Percentiles rank a stretch among this genome's conserved stretches.
Conservation (phyloP, 345 rosid species). For the Excoecaria cochinchinensis region DNA sequence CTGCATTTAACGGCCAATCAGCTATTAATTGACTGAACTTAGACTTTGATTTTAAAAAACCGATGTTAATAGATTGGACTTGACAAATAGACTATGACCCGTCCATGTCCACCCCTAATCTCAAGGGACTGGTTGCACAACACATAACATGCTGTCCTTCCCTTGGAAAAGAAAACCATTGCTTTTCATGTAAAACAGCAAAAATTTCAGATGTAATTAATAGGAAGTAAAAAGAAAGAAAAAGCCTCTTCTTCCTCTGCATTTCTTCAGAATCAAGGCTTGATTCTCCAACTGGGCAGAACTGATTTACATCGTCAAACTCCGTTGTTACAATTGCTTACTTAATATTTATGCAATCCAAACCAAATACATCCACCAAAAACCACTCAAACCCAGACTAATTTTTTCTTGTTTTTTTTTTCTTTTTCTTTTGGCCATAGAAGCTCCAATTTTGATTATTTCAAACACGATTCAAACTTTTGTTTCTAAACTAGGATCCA, state of each 20-base stretch:
- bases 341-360: background rate
- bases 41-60: too few species aligned
- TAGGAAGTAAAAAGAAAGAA: background rate
- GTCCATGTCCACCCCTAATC: too few species aligned
- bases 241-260: background rate
- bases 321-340: background rate
- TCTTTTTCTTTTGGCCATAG: background rate
- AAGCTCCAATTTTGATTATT: background rate
- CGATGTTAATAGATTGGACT: too few species aligned
- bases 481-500: background rate
- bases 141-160: background rate
- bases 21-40: too few species aligned
- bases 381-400: background rate
- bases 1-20: too few species aligned
- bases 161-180: background rate
- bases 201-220: background rate
- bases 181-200: background rate
- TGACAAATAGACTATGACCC: too few species aligned
- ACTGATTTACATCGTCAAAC: background rate
- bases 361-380: background rate
- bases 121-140: background rate
- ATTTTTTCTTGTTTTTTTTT: background rate
- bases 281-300: background rate
- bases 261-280: background rate
- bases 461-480: background rate